A percentile compares a stretch with the other conserved stretches of the same genome.
phyloP scores from a whole-genome alignment of 1,284 basidiomycete species.

The Moniliophthora roreri region DNA sequence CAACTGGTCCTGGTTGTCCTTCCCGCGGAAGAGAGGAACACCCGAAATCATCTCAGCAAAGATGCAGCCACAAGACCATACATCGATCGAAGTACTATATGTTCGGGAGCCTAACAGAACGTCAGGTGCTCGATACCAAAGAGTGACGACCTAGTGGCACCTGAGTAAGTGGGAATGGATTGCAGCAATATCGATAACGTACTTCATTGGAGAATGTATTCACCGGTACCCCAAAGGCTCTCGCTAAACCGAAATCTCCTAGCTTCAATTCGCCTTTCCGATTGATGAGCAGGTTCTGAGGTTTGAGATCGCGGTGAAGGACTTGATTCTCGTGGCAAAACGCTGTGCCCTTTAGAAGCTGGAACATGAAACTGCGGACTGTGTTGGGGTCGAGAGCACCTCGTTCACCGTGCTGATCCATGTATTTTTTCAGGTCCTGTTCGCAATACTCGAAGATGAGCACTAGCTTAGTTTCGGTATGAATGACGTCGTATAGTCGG shows the following conservation, averaged over 20 bases:
- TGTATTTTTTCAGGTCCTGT: slow-evolving; percentile 98
- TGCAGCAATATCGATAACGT: slow-evolving; percentile 21
- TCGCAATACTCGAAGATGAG: slow-evolving; percentile 99
- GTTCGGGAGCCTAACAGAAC: slow-evolving; percentile 96
- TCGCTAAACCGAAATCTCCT: slow-evolving; percentile 94
- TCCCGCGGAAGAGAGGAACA: slow-evolving; percentile 93
- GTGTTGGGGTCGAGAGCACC: slow-evolving; percentile 92
- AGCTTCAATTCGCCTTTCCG: slow-evolving; percentile 96
- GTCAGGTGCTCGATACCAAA: slow-evolving; percentile 99
- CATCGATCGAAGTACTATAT: slow-evolving; percentile 98
- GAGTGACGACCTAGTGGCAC: slow-evolving; percentile 80
- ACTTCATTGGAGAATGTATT: slow-evolving; percentile 97
- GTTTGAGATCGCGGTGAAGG: slow-evolving; percentile 96
- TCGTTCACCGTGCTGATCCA: slow-evolving; percentile 97
- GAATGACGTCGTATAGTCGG: slow-evolving; percentile 97
- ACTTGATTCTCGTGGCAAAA: slow-evolving; percentile 99
- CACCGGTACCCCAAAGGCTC: slow-evolving; percentile 95
- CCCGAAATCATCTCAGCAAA: slow-evolving; percentile 99
- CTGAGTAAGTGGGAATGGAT: slow-evolving; percentile 6
- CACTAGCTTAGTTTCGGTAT: slow-evolving; percentile 96
- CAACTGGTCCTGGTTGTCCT: slow-evolving; percentile 98
- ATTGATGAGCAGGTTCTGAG: slow-evolving; percentile 97
- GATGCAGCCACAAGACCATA: slow-evolving; percentile 99
- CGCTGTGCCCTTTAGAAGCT: slow-evolving; percentile 95
- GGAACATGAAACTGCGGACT: slow-evolving; percentile 97